Conservation (phyloP, 1,284 basidiomycete genomes). For the Vanrija pseudolonga region DNA sequence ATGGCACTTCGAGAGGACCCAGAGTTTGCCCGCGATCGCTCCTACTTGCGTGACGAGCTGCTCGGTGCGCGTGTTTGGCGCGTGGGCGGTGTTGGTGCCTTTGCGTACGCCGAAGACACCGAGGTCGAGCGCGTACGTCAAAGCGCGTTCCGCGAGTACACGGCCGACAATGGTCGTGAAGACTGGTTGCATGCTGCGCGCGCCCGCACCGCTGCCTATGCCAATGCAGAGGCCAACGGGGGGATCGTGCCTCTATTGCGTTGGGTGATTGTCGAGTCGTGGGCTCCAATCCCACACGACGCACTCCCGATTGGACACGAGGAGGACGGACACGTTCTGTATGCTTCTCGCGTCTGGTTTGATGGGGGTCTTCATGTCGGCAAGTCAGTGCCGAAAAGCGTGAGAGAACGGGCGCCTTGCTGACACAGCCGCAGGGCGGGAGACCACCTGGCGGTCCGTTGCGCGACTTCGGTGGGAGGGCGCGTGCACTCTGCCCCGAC, state of each 20-base stretch:
- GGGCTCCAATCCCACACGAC: constrained; percentile 33
- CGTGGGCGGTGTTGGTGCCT: constrained; percentile 38
- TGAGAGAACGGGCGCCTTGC: not conserved
- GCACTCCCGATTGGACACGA: constrained; percentile 45
- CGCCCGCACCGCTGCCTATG: constrained; percentile 55
- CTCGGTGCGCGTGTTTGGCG: constrained; percentile 34
- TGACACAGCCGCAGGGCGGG: constrained; percentile 25
- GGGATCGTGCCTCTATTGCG: constrained; percentile 33
- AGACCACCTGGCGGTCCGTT: constrained; percentile 32
- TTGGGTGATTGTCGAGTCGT: constrained; percentile 44
- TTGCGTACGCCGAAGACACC: constrained; percentile 28
- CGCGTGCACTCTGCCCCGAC: constrained; percentile 10
- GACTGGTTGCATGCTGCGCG: constrained; percentile 68
- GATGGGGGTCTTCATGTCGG: constrained; percentile 46
- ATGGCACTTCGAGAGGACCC: too few relatives aligned
- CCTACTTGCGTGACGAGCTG: constrained; percentile 30
- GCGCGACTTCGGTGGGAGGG: constrained; percentile 43
- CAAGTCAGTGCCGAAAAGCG: constrained; percentile 29
- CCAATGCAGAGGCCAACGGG: not conserved
- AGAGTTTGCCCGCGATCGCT: too few relatives aligned
- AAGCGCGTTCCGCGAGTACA: constrained; percentile 16
- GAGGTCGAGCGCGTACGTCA: constrained; percentile 26
- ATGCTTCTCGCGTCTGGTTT: constrained; percentile 40
- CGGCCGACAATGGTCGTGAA: constrained; percentile 14
- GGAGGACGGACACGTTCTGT: constrained; percentile 34